phyloP scores from a whole-genome alignment of 352 stramenopile species.

The Globisporangium irregulare region DNA sequence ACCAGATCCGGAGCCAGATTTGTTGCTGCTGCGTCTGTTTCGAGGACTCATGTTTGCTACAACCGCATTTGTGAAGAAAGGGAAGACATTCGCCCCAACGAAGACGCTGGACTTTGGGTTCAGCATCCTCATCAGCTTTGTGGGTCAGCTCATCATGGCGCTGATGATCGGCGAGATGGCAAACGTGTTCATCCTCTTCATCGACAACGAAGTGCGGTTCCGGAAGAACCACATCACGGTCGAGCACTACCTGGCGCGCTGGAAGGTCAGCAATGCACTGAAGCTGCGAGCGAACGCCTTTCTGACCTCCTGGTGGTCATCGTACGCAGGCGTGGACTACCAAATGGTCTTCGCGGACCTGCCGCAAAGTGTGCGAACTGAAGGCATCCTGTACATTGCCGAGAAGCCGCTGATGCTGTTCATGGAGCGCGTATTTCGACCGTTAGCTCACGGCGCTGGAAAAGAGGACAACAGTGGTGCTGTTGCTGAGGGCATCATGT shows the following conservation, averaged over 20 bases:
- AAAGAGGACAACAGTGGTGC: conserved; percentile 10
- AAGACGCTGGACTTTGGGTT: conserved; percentile 46
- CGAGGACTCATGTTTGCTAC: conserved; percentile 48
- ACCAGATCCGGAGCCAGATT: conserved; percentile 20
- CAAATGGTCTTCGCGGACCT: conserved; percentile 52
- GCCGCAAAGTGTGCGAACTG: conserved; percentile 42
- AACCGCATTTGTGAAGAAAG: conserved; percentile 63
- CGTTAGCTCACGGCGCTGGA: conserved; percentile 17
- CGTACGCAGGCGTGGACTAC: conserved; percentile 56
- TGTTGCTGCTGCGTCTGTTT: conserved; percentile 43
- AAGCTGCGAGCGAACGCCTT: conserved; percentile 42
- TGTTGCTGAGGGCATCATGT: conserved; percentile 22
- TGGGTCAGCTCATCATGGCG: conserved; percentile 64
- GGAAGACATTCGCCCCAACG: conserved; percentile 41
- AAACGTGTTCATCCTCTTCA: conserved; percentile 57
- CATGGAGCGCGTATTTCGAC: conserved; percentile 38
- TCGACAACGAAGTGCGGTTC: conserved; percentile 64
- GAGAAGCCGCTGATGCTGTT: conserved; percentile 45
- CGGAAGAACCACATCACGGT: conserved; percentile 70
- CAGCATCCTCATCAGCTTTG: conserved; percentile 47
- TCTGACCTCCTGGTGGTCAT: conserved; percentile 56
- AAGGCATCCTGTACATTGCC: conserved; percentile 41
- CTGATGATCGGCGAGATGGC: conserved; percentile 75
- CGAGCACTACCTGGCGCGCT: conserved; percentile 40
- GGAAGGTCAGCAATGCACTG: conserved; percentile 34